Conservation (phyloP, 257 asterid genomes). For the Salvia hispanica region DNA sequence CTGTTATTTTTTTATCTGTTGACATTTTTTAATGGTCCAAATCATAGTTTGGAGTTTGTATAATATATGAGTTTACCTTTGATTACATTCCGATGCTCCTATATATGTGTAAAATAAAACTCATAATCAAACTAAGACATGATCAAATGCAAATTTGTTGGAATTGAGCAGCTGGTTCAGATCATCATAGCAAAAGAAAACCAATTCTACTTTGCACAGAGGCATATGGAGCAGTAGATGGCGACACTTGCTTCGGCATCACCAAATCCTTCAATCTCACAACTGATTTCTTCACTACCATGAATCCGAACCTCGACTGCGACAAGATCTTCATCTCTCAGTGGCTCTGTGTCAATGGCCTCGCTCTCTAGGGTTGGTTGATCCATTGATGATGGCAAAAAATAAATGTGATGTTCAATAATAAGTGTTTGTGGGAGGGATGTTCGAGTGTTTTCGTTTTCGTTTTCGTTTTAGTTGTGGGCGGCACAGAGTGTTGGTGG, state of each 20-base stretch:
- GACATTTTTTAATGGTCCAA: too few species aligned
- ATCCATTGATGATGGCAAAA: not conserved
- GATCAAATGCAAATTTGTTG: not conserved
- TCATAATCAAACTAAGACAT: too few species aligned
- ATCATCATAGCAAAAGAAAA: not conserved
- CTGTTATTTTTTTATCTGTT: too few species aligned
- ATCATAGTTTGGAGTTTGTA: too few species aligned
- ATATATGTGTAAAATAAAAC: too few species aligned
- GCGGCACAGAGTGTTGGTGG: not conserved
- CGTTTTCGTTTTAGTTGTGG: too few species aligned
- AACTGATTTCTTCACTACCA: not conserved
- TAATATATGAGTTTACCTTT: too few species aligned
- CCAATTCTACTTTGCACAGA: not conserved
- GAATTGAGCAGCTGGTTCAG: not conserved
- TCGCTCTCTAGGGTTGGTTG: not conserved
- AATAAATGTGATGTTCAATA: not conserved
- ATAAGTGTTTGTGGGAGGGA: not conserved
- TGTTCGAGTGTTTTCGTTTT: too few species aligned
- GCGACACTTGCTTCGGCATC: constrained; percentile 27
- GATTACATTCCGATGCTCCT: too few species aligned
- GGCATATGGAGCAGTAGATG: constrained; percentile 20
- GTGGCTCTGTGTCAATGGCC: constrained; percentile 22
- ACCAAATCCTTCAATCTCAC: constrained; percentile 22
- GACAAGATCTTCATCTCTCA: constrained; percentile 15
- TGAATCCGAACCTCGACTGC: constrained; percentile 30